Evolutionary conservation across 371 early-diverging fungal species (phyloP).

Genomic region (Lichtheimia corymbifera): DNA sequence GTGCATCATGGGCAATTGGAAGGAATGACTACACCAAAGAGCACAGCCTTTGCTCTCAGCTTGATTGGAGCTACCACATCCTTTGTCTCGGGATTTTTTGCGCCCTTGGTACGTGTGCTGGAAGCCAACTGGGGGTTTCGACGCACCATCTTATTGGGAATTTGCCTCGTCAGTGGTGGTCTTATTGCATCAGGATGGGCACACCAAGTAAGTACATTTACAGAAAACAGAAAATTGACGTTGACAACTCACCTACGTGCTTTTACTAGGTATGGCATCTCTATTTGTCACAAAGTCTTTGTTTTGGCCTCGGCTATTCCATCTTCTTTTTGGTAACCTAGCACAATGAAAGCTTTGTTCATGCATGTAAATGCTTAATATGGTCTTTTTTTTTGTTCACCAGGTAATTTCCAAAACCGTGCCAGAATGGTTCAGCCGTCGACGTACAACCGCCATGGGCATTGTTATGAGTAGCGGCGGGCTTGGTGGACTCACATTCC

Average conservation of each 20-base stretch:
- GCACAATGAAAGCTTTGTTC: background rate
- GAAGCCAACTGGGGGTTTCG: conserved; percentile 15
- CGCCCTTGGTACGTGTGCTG: conserved; percentile 26
- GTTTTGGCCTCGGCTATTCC: conserved; percentile 10
- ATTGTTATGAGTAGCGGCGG: conserved; percentile 34
- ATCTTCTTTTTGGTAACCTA: conserved; percentile 6
- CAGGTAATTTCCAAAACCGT: conserved; percentile 17
- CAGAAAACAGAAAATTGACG: background rate
- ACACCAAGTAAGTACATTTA: conserved; percentile 1
- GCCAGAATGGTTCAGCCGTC: conserved; percentile 66
- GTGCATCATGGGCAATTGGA: conserved; percentile 16
- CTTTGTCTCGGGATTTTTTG: conserved; percentile 30
- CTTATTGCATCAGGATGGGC: conserved; percentile 33
- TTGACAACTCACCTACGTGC: background rate
- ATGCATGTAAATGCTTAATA: background rate
- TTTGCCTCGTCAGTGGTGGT: conserved; percentile 21
- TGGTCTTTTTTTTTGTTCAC: conserved; percentile 29
- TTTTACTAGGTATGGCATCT: conserved; percentile 52
- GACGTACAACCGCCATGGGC: conserved; percentile 67
- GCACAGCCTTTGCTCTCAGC: background rate
- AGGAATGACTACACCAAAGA: background rate
- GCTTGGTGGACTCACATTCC: background rate
- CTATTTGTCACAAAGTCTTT: conserved; percentile 56
- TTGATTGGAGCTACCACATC: conserved; percentile 34
- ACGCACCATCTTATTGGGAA: conserved; percentile 22